Evolutionary conservation across 2,329 filamentous ascomycete genomes (phyloP).

Genomic region (Ophiosphaerella narmari): DNA sequence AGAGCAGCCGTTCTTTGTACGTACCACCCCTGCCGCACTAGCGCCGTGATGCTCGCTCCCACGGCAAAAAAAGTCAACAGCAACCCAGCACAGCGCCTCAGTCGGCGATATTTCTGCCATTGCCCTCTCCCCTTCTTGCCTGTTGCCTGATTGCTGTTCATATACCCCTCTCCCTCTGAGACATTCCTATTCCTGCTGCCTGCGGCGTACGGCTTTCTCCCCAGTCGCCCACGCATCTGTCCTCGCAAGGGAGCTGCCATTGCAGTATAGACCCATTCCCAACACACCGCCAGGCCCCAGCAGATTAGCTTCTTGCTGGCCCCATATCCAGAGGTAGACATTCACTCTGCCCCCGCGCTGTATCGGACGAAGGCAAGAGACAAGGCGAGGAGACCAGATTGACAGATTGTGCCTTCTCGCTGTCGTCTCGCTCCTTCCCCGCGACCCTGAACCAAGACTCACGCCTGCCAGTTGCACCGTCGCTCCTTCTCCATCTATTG

Average conservation of each 20-base stretch:
- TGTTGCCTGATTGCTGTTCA: slow-evolving; percentile 13
- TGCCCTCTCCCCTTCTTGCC: slow-evolving; percentile 11
- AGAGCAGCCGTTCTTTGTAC: too few relatives aligned
- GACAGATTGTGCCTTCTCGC: too few relatives aligned
- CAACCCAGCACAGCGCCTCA: slow-evolving; percentile 7
- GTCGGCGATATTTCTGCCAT: too few relatives aligned
- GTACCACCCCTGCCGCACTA: slow-evolving; percentile 16
- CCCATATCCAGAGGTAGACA: slow-evolving; percentile 2
- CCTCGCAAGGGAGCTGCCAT: slow-evolving; percentile 41
- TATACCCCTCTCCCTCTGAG: background rate
- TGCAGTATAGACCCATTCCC: slow-evolving; percentile 41
- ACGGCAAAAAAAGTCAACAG: slow-evolving; percentile 31
- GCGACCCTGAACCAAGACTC: background rate
- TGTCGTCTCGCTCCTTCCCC: slow-evolving; percentile 12
- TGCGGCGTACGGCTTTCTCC: slow-evolving; percentile 10
- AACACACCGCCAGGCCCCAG: slow-evolving; percentile 10
- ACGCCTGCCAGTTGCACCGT: too few relatives aligned
- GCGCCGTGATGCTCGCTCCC: slow-evolving; percentile 9
- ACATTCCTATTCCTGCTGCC: slow-evolving; percentile 18
- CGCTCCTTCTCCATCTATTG: too few relatives aligned
- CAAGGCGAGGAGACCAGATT: too few relatives aligned
- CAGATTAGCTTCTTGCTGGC: slow-evolving; percentile 45
- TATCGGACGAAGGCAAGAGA: too few relatives aligned
- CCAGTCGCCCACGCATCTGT: slow-evolving; percentile 13
- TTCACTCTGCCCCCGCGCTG: background rate